A percentile compares a stretch with the other conserved stretches of the same genome.
phyloP scores from a whole-genome alignment of 139 green algal genomes.

The Coelastrella sp. region DNA sequence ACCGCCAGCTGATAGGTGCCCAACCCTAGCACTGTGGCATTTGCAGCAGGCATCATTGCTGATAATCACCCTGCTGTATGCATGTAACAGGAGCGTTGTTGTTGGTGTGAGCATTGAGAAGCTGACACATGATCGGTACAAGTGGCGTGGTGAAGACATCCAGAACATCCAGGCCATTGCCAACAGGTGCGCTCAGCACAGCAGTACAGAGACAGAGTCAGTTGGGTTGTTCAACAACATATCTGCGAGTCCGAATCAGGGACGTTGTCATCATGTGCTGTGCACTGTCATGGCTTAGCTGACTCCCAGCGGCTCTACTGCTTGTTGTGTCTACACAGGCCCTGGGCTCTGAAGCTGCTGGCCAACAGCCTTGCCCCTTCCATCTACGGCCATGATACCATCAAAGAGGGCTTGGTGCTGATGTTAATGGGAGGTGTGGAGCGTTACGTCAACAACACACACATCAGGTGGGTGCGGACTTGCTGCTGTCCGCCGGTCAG shows the following conservation, averaged over 20 bases:
- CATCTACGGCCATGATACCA: conserved; percentile 94
- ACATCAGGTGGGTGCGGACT: conserved; percentile 41
- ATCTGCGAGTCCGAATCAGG: too few species aligned
- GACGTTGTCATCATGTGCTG: too few species aligned
- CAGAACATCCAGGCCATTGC: conserved; percentile 60
- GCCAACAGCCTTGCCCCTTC: conserved; percentile 91
- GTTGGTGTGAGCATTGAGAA: conserved; percentile 53
- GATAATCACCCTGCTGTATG: too few species aligned
- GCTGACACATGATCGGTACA: conserved; percentile 41
- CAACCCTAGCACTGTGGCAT: too few species aligned
- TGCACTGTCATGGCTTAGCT: too few species aligned
- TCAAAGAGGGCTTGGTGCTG: conserved; percentile 89
- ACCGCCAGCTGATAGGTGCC: too few species aligned
- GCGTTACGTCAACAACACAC: conserved; percentile 47
- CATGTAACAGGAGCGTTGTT: conserved; percentile 50
- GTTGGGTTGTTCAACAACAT: too few species aligned
- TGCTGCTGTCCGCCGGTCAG: too few species aligned
- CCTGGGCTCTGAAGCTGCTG: conserved; percentile 84
- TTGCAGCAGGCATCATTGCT: too few species aligned
- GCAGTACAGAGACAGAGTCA: too few species aligned
- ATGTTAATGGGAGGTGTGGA: conserved; percentile 78
- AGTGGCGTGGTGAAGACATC: conserved; percentile 56
- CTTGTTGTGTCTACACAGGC: conserved; percentile 34
- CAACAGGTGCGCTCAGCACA: conserved; percentile 25
- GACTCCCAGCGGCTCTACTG: too few species aligned